Conservation (phyloP, 805 yeast species). For the Tetrapisispora phaffii region DNA sequence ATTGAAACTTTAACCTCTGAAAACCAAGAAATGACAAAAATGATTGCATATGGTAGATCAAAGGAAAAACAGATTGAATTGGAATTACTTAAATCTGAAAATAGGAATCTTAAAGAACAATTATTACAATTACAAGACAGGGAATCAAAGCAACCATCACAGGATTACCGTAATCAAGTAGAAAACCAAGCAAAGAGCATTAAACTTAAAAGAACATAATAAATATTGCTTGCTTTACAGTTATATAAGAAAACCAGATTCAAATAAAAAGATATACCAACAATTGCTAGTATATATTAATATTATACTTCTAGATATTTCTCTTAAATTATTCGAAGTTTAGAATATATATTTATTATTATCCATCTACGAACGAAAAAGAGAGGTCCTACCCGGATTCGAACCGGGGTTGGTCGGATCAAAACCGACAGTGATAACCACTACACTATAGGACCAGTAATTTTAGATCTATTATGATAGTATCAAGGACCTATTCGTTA, state of each 20-base stretch:
- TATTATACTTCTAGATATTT: no score
- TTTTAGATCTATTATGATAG: no score
- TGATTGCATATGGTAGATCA: slow-evolving; percentile 68
- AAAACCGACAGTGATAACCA: slow-evolving; percentile 75
- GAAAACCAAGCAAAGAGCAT: not conserved
- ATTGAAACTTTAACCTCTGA: slow-evolving; percentile 53
- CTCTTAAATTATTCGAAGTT: no score
- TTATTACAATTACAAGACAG: slow-evolving; percentile 5
- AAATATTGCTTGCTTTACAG: not conserved
- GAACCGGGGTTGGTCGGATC: slow-evolving; percentile 79
- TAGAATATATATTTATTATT: no score
- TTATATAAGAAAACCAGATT: not conserved
- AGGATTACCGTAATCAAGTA: not conserved
- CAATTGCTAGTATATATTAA: not conserved
- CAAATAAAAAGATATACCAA: no score
- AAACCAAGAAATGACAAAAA: slow-evolving; percentile 57
- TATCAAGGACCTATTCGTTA: no score
- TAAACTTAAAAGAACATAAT: not conserved
- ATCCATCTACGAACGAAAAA: slow-evolving; percentile 13
- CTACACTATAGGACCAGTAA: slow-evolving; percentile 46
- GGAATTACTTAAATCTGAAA: slow-evolving; percentile 46
- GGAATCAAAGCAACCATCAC: not conserved
- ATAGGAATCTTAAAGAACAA: slow-evolving; percentile 35
- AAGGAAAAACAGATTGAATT: slow-evolving; percentile 62
- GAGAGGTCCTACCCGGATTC: slow-evolving; percentile 72